phyloP scores from a whole-genome alignment of 2,329 filamentous ascomycete species.

The Penicillium aurantiogriseum region DNA sequence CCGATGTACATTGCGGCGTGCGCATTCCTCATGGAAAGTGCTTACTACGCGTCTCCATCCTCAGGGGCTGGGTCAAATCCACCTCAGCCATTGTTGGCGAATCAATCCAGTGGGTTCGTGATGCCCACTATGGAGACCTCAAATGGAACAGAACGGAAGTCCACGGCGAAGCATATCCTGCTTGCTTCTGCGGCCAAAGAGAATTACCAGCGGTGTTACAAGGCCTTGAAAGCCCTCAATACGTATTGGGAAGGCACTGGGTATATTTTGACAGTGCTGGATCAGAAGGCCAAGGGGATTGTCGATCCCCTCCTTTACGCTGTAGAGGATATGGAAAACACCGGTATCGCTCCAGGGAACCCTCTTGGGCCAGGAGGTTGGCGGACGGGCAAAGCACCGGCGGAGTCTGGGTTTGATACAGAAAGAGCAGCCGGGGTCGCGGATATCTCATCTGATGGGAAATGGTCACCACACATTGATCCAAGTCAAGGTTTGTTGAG shows the following conservation, averaged over 20 bases:
- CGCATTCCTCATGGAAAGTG: conserved; percentile 81
- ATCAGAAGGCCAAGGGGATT: conserved; percentile 84
- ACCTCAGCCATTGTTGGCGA: conserved; percentile 29
- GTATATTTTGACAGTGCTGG: conserved; percentile 81
- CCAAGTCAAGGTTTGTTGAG: conserved; percentile 50
- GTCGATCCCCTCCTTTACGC: conserved; percentile 69
- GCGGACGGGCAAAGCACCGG: conserved; percentile 40
- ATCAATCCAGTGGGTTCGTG: conserved; percentile 37
- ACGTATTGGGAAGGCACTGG: conserved; percentile 82
- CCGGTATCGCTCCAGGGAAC: conserved; percentile 54
- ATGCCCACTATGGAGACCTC: conserved; percentile 34
- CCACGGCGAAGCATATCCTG: conserved; percentile 65
- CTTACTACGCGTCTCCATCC: conserved; percentile 64
- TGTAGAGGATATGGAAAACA: conserved; percentile 73
- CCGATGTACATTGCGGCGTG: conserved; percentile 90
- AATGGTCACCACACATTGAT: conserved; percentile 49
- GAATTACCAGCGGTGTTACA: conserved; percentile 85
- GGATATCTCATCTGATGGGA: conserved; percentile 31
- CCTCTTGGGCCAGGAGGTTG: conserved; percentile 53
- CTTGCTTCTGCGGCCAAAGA: conserved; percentile 78
- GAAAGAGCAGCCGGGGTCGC: conserved; percentile 20
- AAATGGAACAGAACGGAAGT: conserved; percentile 29
- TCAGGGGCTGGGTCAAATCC: conserved; percentile 60
- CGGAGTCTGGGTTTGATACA: conserved; percentile 28
- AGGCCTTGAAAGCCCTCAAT: conserved; percentile 76